Base-by-base conservation (phyloP, 148 eudicot species). In the Talinum fruticosum region DNA sequence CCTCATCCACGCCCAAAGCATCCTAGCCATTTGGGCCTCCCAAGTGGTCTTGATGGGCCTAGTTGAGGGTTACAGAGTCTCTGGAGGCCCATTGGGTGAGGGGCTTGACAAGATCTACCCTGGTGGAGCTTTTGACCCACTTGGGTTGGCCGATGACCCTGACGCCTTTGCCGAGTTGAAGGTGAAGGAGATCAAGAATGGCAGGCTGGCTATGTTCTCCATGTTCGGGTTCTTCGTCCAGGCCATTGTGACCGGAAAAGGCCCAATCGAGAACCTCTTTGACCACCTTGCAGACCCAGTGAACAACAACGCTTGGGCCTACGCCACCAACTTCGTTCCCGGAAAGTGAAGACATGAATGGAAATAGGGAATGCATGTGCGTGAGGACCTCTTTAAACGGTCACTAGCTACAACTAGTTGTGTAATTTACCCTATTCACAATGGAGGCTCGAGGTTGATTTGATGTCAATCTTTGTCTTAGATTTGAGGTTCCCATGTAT, bases 191-290 rank as follows among this genome's bases (percentile, higher is more conserved):
- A 32, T 89, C 76, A 89, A 89, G 92, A 89, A 89, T 47, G 90
- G 90, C 6, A 78, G 90, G 66, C 49, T 89, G 77, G 90, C 90
- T 24, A 89, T 89, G 92, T 85, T 85, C 75, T 89, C 92, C 19
- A 85, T 85, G 90, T 89, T 89, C 34, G 92, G 90, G 36, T 89
- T 82, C 90, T 89, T 89, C 67, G 88, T 89, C 8, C 92, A 87
- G 47, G 92, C 90, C 19, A 89, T 89, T 73, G 88, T 89, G n/a
- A 89, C 90, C 10, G 90, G 90, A 36, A 89, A 89, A 80, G 92
- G 90, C 44, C 92, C 88, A 37, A 76, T 87, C 18, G 90, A 89
- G 83, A 87, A 87, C 87, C 79, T 89, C 6, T 82, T 35, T 24
- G 92, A 89, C 81, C 87, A 87, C 71, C 45, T 89, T 49, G 88